These are phyloP conservation scores for Fraxinus cuspidata DNA, from an alignment of 257 asterid genomes.

Conservation along the genomic window DNA sequence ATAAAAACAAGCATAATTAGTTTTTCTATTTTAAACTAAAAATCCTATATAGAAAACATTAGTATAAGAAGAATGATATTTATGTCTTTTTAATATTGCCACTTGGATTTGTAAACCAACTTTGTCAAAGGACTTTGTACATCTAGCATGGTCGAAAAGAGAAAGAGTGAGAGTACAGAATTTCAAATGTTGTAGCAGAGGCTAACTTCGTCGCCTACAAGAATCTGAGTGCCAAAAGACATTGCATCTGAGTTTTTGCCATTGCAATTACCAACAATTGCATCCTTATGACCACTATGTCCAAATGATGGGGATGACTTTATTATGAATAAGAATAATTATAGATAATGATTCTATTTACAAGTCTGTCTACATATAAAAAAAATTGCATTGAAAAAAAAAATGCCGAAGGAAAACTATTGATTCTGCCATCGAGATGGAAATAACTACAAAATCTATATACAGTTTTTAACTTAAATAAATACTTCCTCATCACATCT, in stretches of 20 bases:
- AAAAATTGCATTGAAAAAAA: constrained; percentile 2
- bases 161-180: too few relatives aligned
- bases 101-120: too few relatives aligned
- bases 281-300: neutral
- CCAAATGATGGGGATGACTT: neutral
- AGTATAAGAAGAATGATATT: too few relatives aligned
- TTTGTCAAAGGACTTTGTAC: too few relatives aligned
- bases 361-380: constrained; percentile 8
- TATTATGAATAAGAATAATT: neutral
- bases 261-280: neutral
- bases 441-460: constrained; percentile 13
- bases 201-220: neutral
- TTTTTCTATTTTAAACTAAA: too few relatives aligned
- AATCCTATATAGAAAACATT: too few relatives aligned
- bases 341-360: constrained; percentile 16
- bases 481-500: constrained; percentile 46
- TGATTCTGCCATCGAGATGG: constrained; percentile 9
- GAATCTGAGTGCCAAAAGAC: neutral
- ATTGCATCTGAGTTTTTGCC: constrained; percentile 1
- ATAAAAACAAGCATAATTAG: too few relatives aligned
- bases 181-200: neutral
- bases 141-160: too few relatives aligned
- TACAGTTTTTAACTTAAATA: neutral
- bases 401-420: neutral
- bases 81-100: too few relatives aligned